These are phyloP conservation scores for Collybiopsis confluens DNA, from an alignment of 768 basidiomycete genomes.

Conservation along the genomic window DNA sequence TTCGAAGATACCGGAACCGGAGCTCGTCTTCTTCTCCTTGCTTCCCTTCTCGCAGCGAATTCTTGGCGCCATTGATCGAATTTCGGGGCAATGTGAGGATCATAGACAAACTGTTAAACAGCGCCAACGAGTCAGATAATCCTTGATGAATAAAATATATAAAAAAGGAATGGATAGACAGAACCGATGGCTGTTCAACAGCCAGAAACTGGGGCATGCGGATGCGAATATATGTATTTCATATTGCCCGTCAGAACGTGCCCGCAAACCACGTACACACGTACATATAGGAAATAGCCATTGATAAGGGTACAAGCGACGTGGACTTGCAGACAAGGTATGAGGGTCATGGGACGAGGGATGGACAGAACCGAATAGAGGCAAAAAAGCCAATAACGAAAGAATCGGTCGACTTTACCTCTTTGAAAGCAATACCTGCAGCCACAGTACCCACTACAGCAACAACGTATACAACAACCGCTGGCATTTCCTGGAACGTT, in stretches of 20 bases:
- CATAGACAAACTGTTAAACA: not conserved
- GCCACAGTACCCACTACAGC: constrained; percentile 1
- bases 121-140: not conserved
- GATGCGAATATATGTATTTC: no score
- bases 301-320: no score
- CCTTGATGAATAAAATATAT: not conserved
- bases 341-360: not conserved
- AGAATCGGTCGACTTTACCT: not conserved
- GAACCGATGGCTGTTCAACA: no score
- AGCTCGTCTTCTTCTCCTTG: not conserved
- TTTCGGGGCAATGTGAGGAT: constrained; percentile 1
- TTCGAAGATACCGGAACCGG: not conserved
- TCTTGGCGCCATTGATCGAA: not conserved
- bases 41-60: not conserved
- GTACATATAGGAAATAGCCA: no score
- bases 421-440: not conserved
- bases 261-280: no score
- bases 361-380: not conserved
- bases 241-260: no score
- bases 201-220: no score
- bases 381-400: not conserved
- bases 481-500: not conserved
- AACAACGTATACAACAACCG: not conserved
- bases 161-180: not conserved
- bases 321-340: no score